These are phyloP conservation scores for Naganishia friedmannii DNA, from an alignment of 768 basidiomycete genomes.

Conservation along the genomic window DNA sequence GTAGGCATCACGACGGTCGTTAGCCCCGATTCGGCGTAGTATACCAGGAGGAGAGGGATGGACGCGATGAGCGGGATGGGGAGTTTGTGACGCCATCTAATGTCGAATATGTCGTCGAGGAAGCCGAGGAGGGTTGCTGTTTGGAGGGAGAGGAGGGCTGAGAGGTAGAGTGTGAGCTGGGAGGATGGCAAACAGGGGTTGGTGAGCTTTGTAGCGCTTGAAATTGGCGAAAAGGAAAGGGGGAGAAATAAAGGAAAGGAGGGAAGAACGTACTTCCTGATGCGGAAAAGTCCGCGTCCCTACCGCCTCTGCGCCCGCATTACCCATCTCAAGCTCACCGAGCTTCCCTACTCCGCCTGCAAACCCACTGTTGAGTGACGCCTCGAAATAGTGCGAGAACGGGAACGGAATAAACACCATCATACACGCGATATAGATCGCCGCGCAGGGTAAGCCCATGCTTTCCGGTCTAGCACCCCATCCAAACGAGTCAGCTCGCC, in stretches of 20 bases:
- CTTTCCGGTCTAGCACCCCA: slow-evolving; percentile 75
- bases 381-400: slow-evolving; percentile 64
- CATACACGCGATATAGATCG: slow-evolving; percentile 78
- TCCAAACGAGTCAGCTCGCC: too few relatives aligned
- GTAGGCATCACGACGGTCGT: slow-evolving; percentile 90
- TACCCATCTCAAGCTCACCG: not conserved
- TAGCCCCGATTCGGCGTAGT: slow-evolving; percentile 89
- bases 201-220: not conserved
- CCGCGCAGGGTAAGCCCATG: slow-evolving; percentile 83
- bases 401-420: slow-evolving; percentile 94
- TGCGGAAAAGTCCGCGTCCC: slow-evolving; percentile 52
- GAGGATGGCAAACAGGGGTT: not conserved
- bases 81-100: slow-evolving; percentile 95
- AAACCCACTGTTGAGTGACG: slow-evolving; percentile 3
- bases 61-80: slow-evolving; percentile 95
- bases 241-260: not conserved
- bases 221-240: too few relatives aligned
- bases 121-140: slow-evolving; percentile 93
- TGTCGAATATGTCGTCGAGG: slow-evolving; percentile 95
- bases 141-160: slow-evolving; percentile 83
- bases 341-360: not conserved
- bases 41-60: slow-evolving; percentile 91
- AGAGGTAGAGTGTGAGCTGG: slow-evolving; percentile 86
- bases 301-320: slow-evolving; percentile 17
- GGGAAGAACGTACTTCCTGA: slow-evolving; percentile 45